Evolutionary conservation across 257 asterid genomes (phyloP), one percentile per base, ranked within the genome.

Genomic region (Rubia yunnanensis): DNA sequence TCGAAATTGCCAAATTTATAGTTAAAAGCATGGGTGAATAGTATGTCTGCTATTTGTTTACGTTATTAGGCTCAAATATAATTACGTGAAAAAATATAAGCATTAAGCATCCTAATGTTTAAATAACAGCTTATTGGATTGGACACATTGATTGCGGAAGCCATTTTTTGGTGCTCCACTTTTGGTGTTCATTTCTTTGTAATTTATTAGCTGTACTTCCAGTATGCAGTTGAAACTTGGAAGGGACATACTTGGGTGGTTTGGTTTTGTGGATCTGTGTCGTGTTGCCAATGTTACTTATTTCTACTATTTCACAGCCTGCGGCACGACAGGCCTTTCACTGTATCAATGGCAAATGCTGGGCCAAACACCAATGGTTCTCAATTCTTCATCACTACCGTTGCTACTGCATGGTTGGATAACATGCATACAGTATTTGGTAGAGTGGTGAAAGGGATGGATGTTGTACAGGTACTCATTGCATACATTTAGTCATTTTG

Each of bases 331-430:
- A 81, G 97, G 73, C 96, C 99, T 41, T 94, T 94, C 83, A 94
- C 97, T 6, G 73, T 90, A 24, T 94, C 99, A 38, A 94, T 94
- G 99, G 99, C 99, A 26, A 94, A 94, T 84, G 96, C 95, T 65
- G 97, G 99, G 66, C 97, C 97, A 68, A 90, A 86, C 83, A 88
- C 97, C 74, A 94, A 94, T 32, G 97, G 99, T 38, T 94, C 99
- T 58, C 97, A 94, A 48, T 94, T 94, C 76, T 94, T 94, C 72
- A 82, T 90, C 56, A 90, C 99, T 30, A 94, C 97, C 4, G 96
- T 94, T 72, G 97, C 99, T 72, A 90, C 99, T 72, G 96, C 97
- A 32, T 94, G 97, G 99, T 76, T 94, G 83, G 99, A 94, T 84
- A 94, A 90, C 83, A 94, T 90, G 79, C 99, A 94, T 82, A 90